A percentile compares a stretch with the other conserved stretches of the same genome.
Evolutionary conservation across 768 basidiomycete species (phyloP).

Genomic region (Auricularia auricula-judae): DNA sequence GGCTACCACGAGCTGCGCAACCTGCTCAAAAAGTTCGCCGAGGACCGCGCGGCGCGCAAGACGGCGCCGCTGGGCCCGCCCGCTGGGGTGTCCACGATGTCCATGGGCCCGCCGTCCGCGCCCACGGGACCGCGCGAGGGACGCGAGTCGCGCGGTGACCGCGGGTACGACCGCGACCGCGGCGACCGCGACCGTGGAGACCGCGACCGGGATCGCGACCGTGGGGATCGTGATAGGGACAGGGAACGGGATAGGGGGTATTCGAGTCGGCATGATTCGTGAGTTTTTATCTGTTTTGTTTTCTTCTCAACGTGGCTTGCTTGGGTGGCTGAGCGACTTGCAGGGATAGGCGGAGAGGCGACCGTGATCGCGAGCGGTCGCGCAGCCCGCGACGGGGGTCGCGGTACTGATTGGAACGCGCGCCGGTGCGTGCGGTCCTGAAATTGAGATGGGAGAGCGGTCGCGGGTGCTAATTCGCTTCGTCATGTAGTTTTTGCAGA

Average conservation of each 20-base stretch:
- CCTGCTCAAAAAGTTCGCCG: constrained; percentile 82
- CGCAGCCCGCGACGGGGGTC: background rate
- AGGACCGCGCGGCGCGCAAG: constrained; percentile 76
- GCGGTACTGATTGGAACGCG: background rate
- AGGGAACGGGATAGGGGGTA: constrained; percentile 36
- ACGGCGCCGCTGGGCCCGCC: constrained; percentile 38
- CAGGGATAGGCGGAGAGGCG: constrained; percentile 54
- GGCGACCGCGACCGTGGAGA: constrained; percentile 63
- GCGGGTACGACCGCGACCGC: constrained; percentile 28
- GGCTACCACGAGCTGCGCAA: constrained; percentile 97
- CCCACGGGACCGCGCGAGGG: constrained; percentile 15
- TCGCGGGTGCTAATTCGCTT: too few species aligned
- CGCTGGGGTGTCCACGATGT: constrained; percentile 16
- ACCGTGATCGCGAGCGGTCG: constrained; percentile 40
- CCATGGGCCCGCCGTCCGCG: constrained; percentile 21
- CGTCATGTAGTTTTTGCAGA: too few species aligned
- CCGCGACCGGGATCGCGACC: constrained; percentile 37
- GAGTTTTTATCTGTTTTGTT: constrained; percentile 15
- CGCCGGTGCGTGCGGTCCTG: too few species aligned
- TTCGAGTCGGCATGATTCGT: constrained; percentile 4
- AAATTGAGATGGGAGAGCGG: too few species aligned
- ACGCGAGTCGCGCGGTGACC: constrained; percentile 26
- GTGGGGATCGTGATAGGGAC: constrained; percentile 52
- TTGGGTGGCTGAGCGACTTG: background rate
- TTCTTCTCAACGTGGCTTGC: background rate